Evolutionary conservation across 164 flowering plant species (phyloP), one percentile per base, ranked within the genome.

Genomic region (Nymphaea thermarum): DNA sequence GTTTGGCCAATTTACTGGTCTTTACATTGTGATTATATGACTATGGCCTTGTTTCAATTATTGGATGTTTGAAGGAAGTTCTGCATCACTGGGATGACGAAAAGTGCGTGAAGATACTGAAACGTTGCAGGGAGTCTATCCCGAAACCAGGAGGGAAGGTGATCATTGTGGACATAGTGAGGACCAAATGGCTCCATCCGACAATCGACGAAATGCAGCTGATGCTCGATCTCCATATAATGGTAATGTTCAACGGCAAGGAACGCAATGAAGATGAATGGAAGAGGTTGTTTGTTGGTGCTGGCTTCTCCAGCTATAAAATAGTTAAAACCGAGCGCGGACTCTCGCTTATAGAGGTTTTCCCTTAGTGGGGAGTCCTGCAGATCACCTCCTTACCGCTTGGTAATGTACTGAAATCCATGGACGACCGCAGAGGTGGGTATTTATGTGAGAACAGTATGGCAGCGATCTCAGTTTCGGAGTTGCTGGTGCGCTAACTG

Each of bases 201-300:
- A 2, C 68, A 11, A n/a, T 25, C 8, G 12, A 41, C 3, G 17
- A 41, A 42, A 62, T 3, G 47, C 53, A n/a, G 73, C 44, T 11
- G 75, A 45, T 18, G 15, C n/a, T 55, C 65, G 12, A 66, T 73
- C 72, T 45, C 82, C 79, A 51, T 65, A 80, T 77, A 47, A 82
- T 82, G 85, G 76, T 82, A 81, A 55, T 70, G 4, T 45, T 67
- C 53, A 71, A 70, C 43, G 85, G 87, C 43, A 75, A 63, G 59
- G 85, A 82, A 62, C 72, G 87, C 62, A 79, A 72, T 25, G 76
- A 73, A 63, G 71, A 69, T n/a, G 82, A 83, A 65, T 82, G 87
- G 85, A 70, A 74, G 63, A 75, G 65, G 17, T 75, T 82, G 43
- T 70, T 82, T 44, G n/a, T 41, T 7, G 73, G 53, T 51, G 84